Base-by-base conservation (phyloP, 2,329 filamentous ascomycete genomes). In the Fusarium proliferatum region DNA sequence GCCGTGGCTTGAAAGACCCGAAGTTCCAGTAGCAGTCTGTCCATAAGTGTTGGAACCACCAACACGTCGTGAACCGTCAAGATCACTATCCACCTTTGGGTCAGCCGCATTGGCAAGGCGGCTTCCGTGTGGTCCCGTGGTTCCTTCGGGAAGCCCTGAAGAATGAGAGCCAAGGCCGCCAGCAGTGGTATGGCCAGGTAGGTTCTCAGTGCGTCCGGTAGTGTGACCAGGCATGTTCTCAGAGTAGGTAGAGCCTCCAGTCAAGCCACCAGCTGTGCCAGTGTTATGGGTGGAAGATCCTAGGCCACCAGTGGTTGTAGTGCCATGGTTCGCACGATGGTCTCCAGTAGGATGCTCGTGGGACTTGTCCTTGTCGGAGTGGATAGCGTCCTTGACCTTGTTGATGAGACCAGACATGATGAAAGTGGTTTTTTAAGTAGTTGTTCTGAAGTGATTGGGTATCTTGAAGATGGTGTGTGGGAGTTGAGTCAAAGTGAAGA, bases 301-400 rank as follows among this genome's bases (percentile, higher is more conserved):
- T 11, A 61, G 26, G 12, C 66, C 66, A 11, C 58, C 67, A 13
- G 62, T 39, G 38, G 86, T 87, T 33, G 84, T 43, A 30, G 63
- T 58, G 36, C 58, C 42, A 3, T 86, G 87, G 78, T 73, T 55
- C 45, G 60, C 16, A 16, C 41, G 39, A 15, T 60, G 61, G 60
- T 86, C 85, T 26, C 73, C 73, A 36, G 73, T 67, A 16, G 76
- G 73, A 28, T 75, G 72, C 36, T 66, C 53, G 26, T 66, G 16
- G 17, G 78, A 69, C 71, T 86, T 83, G 81, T 86, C 84, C 71
- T 86, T 83, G 80, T 86, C 84, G 69, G 83, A 81, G 76, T 83
- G 78, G 66, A 89, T 80, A 71, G 84, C 86, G 8, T 89, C 87
- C 86, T 90, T 90, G 80, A 89, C 85, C 82, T 90, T 90, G 85